Base-by-base conservation (phyloP, 805 yeast species). In the Metschnikowia picachoensis region DNA sequence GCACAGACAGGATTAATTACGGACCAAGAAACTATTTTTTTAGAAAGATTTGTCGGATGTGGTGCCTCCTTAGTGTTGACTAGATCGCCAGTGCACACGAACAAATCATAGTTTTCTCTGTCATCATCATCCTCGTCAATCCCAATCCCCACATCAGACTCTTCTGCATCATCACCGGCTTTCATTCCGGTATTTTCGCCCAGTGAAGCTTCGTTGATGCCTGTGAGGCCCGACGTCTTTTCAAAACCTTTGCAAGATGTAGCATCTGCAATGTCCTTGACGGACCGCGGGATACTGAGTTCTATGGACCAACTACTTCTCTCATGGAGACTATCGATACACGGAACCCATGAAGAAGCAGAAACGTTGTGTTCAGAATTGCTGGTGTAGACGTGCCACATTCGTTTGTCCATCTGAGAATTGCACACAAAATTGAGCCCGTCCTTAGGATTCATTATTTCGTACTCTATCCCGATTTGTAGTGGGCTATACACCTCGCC, bases 341-440 rank as follows among this genome's bases (percentile, higher is more conserved):
- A 94, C 0, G 99, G 99, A 40, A 94, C 86, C 99, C 99, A 94
- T n/a, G 90, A 85, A 2, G 96, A 87, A 0, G 98, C 87, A 13
- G 94, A 80, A 3, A 85, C 75, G 14, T 89, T 88, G 37, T 83
- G 66, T 28, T 88, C 90, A 4, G 87, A 75, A 59, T 92, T 91
- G 1, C 80, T 73, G 0, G 98, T 92, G 64, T 86, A 90, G 2
- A 88, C 95, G 58, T 85, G 94, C 95, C 96, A 89, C 39, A 68
- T 66, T 31, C 70, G 64, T 47, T 73, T 61, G 51, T 73, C 71
- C 1, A 82, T 70, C 39, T 75, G 70, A 10, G 65, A 62, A 10
- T 83, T 81, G 13, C 88, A 86, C 32, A 83, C 81, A 62, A 94
- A 94, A 41, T 77, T 74, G 13, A 94, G 65, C 8, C 97, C 98